Evolutionary conservation across 2,329 filamentous ascomycete species (phyloP), one percentile per base, ranked within the genome.

Genomic region (Phyllosticta paracitricarpa): DNA sequence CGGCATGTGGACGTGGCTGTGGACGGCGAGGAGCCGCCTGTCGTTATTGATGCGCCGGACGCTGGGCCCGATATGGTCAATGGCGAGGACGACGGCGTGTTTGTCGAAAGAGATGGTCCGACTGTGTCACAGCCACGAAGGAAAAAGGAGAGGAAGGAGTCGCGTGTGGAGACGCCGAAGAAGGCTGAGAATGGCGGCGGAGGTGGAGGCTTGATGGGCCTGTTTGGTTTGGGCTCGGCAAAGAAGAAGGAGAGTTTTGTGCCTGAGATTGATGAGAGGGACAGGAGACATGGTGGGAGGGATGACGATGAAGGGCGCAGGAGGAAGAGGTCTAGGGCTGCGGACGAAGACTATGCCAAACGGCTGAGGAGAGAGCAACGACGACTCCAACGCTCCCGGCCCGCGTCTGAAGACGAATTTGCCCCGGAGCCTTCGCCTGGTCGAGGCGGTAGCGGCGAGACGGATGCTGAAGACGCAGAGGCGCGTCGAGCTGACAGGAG

Each of bases 201-300:
- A 58, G 80, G 80, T 60, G 75, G 77, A 61, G 81, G 82, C 24
- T 72, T 86, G 17, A 82, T 84, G 75, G 81, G 82, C n/a, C 78
- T 69, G 64, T 75, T 81, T 57, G 78, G 78, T 3, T 64, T 78
- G 59, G 68, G 71, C 30, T 58, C 8, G 68, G 74, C 63, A 61
- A 71, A 68, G 59, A 73, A 73, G 70, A 70, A 70, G 65, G 66
- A 55, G 25, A 51, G 65, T 6, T 65, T 65, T 40, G 69, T 70
- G 54, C 68, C 72, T 17, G 61, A 59, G 26, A 51, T 54, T 14
- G 71, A 72, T 54, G 63, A 63, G n/a, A 63, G 66, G 57, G 67
- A 69, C 56, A 69, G 73, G 56, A 71, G 72, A 24, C 68, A 70
- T 57, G 69, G 65, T 56, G 65, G 67, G 55, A 71, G 73, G 64